A percentile compares a stretch with the other conserved stretches of the same genome.
These are phyloP conservation scores for Chimonanthus praecox DNA, from an alignment of 164 flowering plant genomes.

Conservation along the genomic window DNA sequence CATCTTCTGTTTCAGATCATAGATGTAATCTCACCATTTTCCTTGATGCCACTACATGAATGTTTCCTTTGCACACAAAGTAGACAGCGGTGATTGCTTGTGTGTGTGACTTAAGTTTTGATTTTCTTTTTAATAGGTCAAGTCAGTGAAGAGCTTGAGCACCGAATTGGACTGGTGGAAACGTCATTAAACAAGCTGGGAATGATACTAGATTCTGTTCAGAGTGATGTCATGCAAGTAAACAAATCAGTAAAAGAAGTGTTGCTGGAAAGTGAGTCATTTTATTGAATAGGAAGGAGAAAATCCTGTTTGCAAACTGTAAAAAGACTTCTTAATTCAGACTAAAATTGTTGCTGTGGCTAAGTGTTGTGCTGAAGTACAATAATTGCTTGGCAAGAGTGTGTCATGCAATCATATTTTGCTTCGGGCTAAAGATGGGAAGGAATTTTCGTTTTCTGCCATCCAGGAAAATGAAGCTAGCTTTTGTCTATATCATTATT, in stretches of 20 bases:
- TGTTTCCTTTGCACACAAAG: neutral
- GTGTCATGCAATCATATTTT: neutral
- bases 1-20: constrained; percentile 39
- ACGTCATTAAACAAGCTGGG: constrained; percentile 64
- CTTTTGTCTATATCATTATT: too few species aligned
- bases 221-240: constrained; percentile 82
- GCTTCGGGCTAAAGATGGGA: neutral
- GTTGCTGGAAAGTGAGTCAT: constrained; percentile 59
- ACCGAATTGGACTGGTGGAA: constrained; percentile 68
- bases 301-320: neutral
- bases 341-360: neutral
- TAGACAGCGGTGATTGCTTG: neutral
- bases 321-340: neutral
- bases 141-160: constrained; percentile 70
- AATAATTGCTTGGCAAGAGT: neutral
- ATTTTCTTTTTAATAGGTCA: constrained; percentile 48
- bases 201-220: constrained; percentile 80
- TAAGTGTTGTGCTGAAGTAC: neutral
- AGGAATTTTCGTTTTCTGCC: neutral
- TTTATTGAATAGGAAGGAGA: neutral
- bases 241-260: constrained; percentile 75
- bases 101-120: constrained; percentile 9
- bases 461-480: too few species aligned
- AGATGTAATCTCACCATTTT: constrained; percentile 42
- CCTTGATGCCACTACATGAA: neutral